phyloP scores from a whole-genome alignment of 352 stramenopile genomes.

The Phytopythium ostracodes region DNA sequence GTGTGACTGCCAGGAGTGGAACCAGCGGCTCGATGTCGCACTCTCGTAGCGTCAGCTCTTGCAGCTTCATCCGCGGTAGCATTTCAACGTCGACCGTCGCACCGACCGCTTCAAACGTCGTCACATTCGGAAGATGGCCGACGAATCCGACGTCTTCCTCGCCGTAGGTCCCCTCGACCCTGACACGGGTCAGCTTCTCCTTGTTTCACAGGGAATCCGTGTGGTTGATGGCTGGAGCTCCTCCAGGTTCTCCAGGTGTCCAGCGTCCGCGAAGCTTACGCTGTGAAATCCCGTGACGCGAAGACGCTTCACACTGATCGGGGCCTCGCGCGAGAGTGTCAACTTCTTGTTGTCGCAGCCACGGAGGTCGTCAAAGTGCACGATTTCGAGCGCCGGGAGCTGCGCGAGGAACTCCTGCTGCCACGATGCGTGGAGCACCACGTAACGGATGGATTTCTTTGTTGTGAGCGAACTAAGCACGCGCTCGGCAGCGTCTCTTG shows the following conservation, averaged over 20 bases:
- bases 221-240: neutral
- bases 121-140: neutral
- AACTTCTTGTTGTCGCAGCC: neutral
- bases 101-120: neutral
- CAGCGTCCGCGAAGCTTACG: neutral
- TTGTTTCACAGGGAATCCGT: neutral
- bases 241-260: neutral
- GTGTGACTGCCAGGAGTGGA: neutral
- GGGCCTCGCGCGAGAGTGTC: neutral
- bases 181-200: neutral
- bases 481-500: neutral
- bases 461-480: neutral
- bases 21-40: neutral
- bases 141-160: neutral
- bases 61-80: neutral
- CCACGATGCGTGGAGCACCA: neutral
- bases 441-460: neutral
- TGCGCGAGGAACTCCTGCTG: neutral
- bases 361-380: neutral
- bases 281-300: neutral
- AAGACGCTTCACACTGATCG: neutral
- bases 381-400: neutral
- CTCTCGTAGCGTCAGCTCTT: neutral
- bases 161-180: neutral
- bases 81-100: neutral